phyloP scores from a whole-genome alignment of 495 filamentous ascomycete species.

The Penicillium ochrochloron region DNA sequence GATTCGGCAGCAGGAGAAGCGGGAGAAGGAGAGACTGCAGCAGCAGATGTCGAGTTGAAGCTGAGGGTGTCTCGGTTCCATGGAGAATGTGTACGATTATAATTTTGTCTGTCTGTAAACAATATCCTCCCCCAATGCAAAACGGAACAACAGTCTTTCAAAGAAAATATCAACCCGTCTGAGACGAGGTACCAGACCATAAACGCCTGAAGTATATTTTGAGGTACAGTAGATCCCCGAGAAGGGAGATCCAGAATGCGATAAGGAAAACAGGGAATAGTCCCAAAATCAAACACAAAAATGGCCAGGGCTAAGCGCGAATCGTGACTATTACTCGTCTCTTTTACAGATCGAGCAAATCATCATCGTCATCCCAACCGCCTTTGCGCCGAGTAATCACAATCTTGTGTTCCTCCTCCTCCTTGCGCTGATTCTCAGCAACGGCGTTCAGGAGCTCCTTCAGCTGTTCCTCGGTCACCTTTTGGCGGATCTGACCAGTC shows the following conservation, averaged over 20 bases:
- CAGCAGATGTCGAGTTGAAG: constrained; percentile 31
- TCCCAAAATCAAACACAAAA: constrained; percentile 11
- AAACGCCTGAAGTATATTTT: constrained; percentile 27
- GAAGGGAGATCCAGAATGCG: constrained; percentile 8
- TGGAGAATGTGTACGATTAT: constrained; percentile 27
- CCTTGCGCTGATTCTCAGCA: constrained; percentile 67
- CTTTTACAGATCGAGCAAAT: constrained; percentile 66
- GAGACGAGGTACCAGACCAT: constrained; percentile 12
- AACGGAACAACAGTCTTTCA: constrained; percentile 5
- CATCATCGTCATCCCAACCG: constrained; percentile 88
- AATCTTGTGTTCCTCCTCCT: constrained; percentile 73
- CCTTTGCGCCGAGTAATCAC: constrained; percentile 81
- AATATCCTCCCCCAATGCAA: constrained; percentile 13
- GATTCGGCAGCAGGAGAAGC: constrained; percentile 69
- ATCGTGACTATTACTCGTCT: not conserved
- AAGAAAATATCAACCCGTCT: not conserved
- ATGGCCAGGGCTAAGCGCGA: constrained; percentile 5
- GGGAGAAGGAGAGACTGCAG: constrained; percentile 58
- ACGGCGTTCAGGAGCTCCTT: constrained; percentile 87
- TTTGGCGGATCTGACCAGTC: constrained; percentile 79
- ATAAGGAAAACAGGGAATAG: not conserved
- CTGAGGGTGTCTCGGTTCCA: not conserved
- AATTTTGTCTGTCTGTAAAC: constrained; percentile 1
- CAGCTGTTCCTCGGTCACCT: constrained; percentile 90
- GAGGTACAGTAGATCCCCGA: constrained; percentile 3